Evolutionary conservation across 129 eudicot species (phyloP), one percentile per base, ranked within the genome.

Genomic region (Mikania micrantha): DNA sequence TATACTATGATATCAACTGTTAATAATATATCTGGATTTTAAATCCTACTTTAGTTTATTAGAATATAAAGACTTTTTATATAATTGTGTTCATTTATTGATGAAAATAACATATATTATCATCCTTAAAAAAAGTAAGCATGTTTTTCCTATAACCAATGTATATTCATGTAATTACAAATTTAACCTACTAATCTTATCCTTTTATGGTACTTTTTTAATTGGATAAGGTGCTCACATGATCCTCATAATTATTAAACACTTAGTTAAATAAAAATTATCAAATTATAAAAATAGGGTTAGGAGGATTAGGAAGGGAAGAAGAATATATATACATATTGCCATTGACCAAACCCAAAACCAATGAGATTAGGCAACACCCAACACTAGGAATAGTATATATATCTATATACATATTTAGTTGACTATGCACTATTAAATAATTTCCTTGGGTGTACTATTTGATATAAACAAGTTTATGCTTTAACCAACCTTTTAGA

Each of bases 341-440:
- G 56, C 27, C 78, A 64, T 64, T 64, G 78, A 64, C 78, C 44
- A 64, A 36, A 19, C 42, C 64, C 16, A 27, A 38, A 63, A 73
- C 47, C 71, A 64, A 50, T 73, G 36, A 64, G 24, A 20, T 52
- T 38, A 53, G 45, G n/a, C 48, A 59, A 50, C 58, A 36, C 21
- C 56, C 35, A n/a, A n/a, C n/a, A n/a, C n/a, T n/a, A n/a, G n/a
- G n/a, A n/a, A n/a, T n/a, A n/a, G n/a, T n/a, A n/a, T n/a, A n/a
- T n/a, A n/a, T n/a, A n/a, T n/a, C n/a, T n/a, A n/a, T n/a, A n/a
- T n/a, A 44, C 13, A 56, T n/a, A 40, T 9, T 16, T 53, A 53
- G 60, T 24, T 53, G 60, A 24, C 17, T 9, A 22, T 53, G 16
- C 8, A 24, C 34, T 24, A 13, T 10, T 53, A 53, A 11, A 22